Percentiles rank a stretch among this genome's conserved stretches.
Evolutionary conservation across 2,329 filamentous ascomycete species (phyloP).

Genomic region (Cercospora zeina): DNA sequence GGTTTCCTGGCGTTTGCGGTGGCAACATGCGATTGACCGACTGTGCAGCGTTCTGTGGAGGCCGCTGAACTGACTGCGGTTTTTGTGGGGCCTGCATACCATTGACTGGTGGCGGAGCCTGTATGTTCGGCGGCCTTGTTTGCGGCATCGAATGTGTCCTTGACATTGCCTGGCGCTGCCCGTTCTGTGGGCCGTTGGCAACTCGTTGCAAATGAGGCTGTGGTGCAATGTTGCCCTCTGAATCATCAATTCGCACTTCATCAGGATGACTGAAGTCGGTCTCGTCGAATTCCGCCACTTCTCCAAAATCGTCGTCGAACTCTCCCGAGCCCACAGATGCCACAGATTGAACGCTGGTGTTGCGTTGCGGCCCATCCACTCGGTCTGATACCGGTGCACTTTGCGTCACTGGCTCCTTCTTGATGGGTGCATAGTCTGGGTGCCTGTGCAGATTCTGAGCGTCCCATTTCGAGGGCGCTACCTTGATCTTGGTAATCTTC

Average conservation of each 20-base stretch:
- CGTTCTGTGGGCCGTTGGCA: conserved; percentile 24
- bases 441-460: conserved; percentile 80
- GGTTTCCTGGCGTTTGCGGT: conserved; percentile 34
- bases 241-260: conserved; percentile 63
- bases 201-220: conserved; percentile 28
- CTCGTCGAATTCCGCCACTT: conserved; percentile 57
- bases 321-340: conserved; percentile 42
- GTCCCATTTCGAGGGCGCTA: conserved; percentile 73
- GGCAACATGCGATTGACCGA: conserved; percentile 33
- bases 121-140: conserved; percentile 35
- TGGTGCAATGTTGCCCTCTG: conserved; percentile 26
- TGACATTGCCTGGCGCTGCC: conserved; percentile 32
- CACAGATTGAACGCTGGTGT: conserved; percentile 38
- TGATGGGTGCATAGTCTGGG: conserved; percentile 65
- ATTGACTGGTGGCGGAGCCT: conserved; percentile 31
- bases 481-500: conserved; percentile 88
- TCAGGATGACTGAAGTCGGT: conserved; percentile 66
- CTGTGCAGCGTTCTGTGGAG: conserved; percentile 30
- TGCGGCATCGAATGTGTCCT: conserved; percentile 40
- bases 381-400: conserved; percentile 19
- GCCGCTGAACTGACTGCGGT: conserved; percentile 29
- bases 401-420: conserved; percentile 52
- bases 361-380: conserved; percentile 25
- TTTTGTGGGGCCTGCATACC: conserved; percentile 30
- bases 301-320: conserved; percentile 57